A percentile compares a stretch with the other conserved stretches of the same genome.
Evolutionary conservation across 495 filamentous ascomycete genomes (phyloP).

Genomic region (Chaetomium fimeti): DNA sequence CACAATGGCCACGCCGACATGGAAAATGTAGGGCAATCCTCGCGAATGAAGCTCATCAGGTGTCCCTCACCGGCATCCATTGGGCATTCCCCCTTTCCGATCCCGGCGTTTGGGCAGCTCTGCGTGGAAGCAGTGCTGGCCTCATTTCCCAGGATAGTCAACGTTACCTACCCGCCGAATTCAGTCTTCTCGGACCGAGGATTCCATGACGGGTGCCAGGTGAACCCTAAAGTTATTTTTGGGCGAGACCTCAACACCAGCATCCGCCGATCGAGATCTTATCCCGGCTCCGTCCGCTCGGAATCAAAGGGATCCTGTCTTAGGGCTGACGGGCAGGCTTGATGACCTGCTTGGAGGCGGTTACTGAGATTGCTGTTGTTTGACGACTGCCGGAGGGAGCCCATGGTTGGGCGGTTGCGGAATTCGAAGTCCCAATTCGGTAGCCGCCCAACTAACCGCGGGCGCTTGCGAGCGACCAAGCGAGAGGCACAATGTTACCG

Average conservation of each 20-base stretch:
- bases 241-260: conserved; percentile 11
- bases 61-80: conserved; percentile 1
- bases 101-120: conserved; percentile 8
- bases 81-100: conserved; percentile 18
- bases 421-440: conserved; percentile 3
- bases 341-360: conserved; percentile 27
- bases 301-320: conserved; percentile 6
- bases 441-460: conserved; percentile 19
- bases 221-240: conserved; percentile 13
- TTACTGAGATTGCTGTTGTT: conserved; percentile 36
- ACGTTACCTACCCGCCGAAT: not conserved
- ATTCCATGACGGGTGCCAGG: not conserved
- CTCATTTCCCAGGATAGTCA: not conserved
- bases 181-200: not conserved
- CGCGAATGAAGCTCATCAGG: not conserved
- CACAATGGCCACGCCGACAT: not conserved
- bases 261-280: conserved; percentile 26
- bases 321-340: conserved; percentile 14
- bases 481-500: conserved; percentile 7
- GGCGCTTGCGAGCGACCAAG: conserved; percentile 18
- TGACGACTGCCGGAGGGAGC: conserved; percentile 24
- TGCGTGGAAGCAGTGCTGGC: not conserved
- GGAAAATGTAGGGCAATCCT: not conserved
- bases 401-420: conserved; percentile 19
- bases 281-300: conserved; percentile 8